A percentile compares a stretch with the other conserved stretches of the same genome.
Conservation (phyloP, 1,284 basidiomycete genomes). For the Malassezia psittaci region DNA sequence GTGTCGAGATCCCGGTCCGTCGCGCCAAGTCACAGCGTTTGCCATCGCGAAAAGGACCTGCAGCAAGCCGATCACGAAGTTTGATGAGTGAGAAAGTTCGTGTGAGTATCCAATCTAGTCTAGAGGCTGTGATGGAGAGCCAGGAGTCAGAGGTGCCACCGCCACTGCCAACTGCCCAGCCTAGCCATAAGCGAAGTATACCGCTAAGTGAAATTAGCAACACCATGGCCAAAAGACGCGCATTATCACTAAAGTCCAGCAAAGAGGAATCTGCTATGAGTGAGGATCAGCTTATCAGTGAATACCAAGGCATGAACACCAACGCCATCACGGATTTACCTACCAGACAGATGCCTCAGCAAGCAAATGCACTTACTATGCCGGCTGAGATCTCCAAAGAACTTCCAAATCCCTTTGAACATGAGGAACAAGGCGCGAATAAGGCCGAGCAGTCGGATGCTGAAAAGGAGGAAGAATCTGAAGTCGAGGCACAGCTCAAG, state of each 20-base stretch:
- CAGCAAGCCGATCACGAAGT: conserved; percentile 12
- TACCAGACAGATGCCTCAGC: not conserved
- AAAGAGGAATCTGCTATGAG: not conserved
- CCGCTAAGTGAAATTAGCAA: conserved; percentile 13
- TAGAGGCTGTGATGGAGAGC: conserved; percentile 9
- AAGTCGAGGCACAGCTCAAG: not conserved
- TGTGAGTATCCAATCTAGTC: conserved; percentile 14
- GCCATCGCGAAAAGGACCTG: conserved; percentile 1
- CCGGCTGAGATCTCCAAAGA: conserved; percentile 11
- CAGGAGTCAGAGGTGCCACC: not conserved
- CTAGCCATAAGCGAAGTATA: conserved; percentile 5
- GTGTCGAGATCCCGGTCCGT: conserved; percentile 11
- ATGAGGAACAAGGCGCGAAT: not conserved
- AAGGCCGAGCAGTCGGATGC: not conserved
- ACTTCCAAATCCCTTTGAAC: conserved; percentile 15
- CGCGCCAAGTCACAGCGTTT: conserved; percentile 6
- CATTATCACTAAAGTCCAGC: not conserved
- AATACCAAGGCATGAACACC: not conserved
- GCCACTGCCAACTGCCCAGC: not conserved
- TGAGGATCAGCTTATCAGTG: not conserved
- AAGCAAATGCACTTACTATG: conserved; percentile 2
- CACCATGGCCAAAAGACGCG: conserved; percentile 10
- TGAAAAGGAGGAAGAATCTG: not conserved
- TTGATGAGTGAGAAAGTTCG: conserved; percentile 13
- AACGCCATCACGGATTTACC: not conserved